Evolutionary conservation across 805 yeast species (phyloP), one percentile per base, ranked within the genome.

Genomic region (fission yeast (Schizosaccharomyces pombe)): DNA sequence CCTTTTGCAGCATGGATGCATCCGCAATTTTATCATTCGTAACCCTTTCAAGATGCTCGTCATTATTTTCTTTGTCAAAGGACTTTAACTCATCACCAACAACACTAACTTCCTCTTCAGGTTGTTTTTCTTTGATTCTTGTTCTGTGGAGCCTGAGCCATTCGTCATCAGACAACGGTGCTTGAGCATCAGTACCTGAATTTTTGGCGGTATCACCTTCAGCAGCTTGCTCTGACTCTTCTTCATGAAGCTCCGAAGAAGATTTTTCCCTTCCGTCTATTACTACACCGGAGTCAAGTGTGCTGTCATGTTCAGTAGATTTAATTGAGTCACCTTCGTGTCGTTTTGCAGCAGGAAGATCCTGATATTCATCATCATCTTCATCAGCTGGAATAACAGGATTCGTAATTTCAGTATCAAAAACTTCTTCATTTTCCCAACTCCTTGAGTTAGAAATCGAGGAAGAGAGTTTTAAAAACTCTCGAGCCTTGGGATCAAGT

Each of bases 331-430:
- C 49, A 16, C 30, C 26, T n/a, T 19, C 28, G 16, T 26, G 49
- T 6, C 49, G 49, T 26, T 54, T 53, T 28, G 52, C 57, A 47
- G 40, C 31, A 11, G 30, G 39, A 34, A 12, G 30, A 9, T 56
- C 56, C 16, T 34, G 54, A 5, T 57, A 56, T 9, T 63, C 71
- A 1, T 63, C 64, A 1, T 57, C 67, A 4, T 59, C 62, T 31
- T 55, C 58, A 6, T 57, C 58, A 51, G 59, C 5, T 8, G 19
- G 30, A n/a, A 29, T 30, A 22, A 26, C 49, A 24, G 49, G 28
- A 29, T 12, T 43, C 14, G 2, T 43, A 8, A 12, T 43, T 43
- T 9, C 19, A 43, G 5, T 16, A 16, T 5, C 26, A 19, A 43
- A 14, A 9, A 14, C 12, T 32, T 19, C 30, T 22, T 26, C 49